Conservation (phyloP, 352 stramenopile species). For the Phytophthora palmivora region DNA sequence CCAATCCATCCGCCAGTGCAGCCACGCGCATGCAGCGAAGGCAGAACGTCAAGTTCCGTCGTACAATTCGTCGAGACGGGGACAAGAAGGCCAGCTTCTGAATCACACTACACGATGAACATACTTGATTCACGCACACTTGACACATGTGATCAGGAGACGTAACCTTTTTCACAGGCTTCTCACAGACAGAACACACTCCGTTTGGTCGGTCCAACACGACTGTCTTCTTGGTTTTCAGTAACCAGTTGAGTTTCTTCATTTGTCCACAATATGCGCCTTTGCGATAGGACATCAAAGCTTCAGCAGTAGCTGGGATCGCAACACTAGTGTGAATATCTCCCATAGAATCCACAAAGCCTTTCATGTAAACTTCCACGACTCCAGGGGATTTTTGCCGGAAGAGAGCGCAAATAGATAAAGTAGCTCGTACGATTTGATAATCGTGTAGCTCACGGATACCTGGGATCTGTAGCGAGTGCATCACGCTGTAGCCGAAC, state of each 20-base stretch:
- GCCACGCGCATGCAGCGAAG: constrained; percentile 35
- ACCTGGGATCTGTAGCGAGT: constrained; percentile 50
- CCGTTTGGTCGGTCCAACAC: constrained; percentile 29
- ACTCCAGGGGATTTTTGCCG: constrained; percentile 29
- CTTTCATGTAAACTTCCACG: constrained; percentile 50
- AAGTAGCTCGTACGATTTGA: constrained; percentile 46
- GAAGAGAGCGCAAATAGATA: constrained; percentile 47
- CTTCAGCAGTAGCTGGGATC: constrained; percentile 38
- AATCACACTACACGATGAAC: constrained; percentile 28
- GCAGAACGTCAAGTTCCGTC: constrained; percentile 36
- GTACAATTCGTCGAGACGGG: constrained; percentile 26
- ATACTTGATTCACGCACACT: constrained; percentile 45
- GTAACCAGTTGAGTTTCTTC: constrained; percentile 54
- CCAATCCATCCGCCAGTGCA: constrained; percentile 26
- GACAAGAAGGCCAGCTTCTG: constrained; percentile 39
- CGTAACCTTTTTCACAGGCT: constrained; percentile 18
- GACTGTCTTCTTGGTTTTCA: constrained; percentile 45
- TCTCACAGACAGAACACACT: constrained; percentile 28
- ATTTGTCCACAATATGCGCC: constrained; percentile 47
- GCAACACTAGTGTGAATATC: constrained; percentile 42
- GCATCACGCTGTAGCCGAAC: constrained; percentile 60
- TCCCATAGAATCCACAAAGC: constrained; percentile 46
- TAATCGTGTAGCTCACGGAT: constrained; percentile 46
- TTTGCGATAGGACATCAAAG: constrained; percentile 47
- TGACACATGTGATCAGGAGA: constrained; percentile 25